Conservation (phyloP, 2,329 filamentous ascomycete genomes). For the Stemphylium beticola region DNA sequence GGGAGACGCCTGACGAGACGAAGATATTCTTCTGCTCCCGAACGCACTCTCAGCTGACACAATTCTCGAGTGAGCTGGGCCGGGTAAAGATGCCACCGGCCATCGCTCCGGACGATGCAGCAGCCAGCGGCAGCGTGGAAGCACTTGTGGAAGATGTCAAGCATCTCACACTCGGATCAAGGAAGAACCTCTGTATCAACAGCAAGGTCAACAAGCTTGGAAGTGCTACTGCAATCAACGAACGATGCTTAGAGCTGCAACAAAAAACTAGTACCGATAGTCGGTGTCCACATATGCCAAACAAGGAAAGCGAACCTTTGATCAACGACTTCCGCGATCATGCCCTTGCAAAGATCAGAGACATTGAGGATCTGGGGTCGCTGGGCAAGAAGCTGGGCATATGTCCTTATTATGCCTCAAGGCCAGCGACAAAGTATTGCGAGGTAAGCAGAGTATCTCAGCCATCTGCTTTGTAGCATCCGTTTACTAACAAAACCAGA, state of each 20-base stretch:
- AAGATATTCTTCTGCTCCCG: constrained; percentile 94
- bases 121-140: constrained; percentile 17
- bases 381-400: constrained; percentile 80
- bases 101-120: constrained; percentile 49
- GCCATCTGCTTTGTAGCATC: not conserved
- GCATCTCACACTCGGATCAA: constrained; percentile 81
- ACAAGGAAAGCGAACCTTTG: constrained; percentile 73
- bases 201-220: constrained; percentile 75
- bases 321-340: constrained; percentile 85
- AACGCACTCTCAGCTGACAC: constrained; percentile 88
- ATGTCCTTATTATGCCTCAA: constrained; percentile 96
- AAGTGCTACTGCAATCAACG: constrained; percentile 82
- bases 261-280: constrained; percentile 68
- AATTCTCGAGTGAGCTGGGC: constrained; percentile 83
- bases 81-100: constrained; percentile 79
- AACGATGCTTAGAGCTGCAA: constrained; percentile 88
- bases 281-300: constrained; percentile 78
- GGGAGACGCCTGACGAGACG: constrained; percentile 65
- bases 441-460: constrained; percentile 59
- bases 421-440: constrained; percentile 78
- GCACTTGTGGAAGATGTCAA: constrained; percentile 69
- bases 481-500: constrained; percentile 52
- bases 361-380: constrained; percentile 87
- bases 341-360: constrained; percentile 80
- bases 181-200: constrained; percentile 91